Evolutionary conservation across 768 basidiomycete genomes (phyloP), one percentile per base, ranked within the genome.

Genomic region (Phaeolepiota aurea): DNA sequence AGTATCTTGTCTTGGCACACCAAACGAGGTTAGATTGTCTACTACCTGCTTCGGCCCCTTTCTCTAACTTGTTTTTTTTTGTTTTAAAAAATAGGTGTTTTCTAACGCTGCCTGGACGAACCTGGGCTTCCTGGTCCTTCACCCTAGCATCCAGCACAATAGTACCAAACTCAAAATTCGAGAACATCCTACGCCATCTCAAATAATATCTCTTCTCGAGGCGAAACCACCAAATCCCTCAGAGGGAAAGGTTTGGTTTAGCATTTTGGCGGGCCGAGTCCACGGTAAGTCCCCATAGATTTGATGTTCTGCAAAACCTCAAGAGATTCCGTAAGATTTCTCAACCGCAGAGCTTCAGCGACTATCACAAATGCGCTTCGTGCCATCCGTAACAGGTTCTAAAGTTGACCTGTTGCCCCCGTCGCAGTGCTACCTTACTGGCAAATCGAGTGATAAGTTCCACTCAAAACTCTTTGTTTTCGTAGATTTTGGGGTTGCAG

Each of bases 401-500:
- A 48, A 42, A n/a, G 54, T 62, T 44, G 68, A 54, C 37, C 78
- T 67, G 68, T 54, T 83, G 18, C 56, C 72, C 18, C 85, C 86
- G 5, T 64, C 54, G 2, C 80, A 82, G 41, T 90, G 87, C 48
- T 88, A 82, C 54, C 71, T 91, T 42, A 74, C 72, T 2, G 64
- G 68, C 20, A 63, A 68, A 38, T 58, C 65, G 13, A 63, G 68
- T 18, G 71, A 73, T 18, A 68, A 72, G 23, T 77, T 90, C 30
- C 84, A 87, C 53, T 82, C 83, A 2, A 82, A 83, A 47, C 62
- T 94, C 1, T 96, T 97, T 53, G 71, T 76, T 22, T 96, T 92
- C 50, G 78, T 98, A 37, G 82, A 94, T 56, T 96, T 94, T 54
- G 93, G 92, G 2, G 54, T 71, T 1, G 64, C 69, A 3, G 94